Conservation (phyloP, 2,329 filamentous ascomycete species). For the Trichoderma hamatum region DNA sequence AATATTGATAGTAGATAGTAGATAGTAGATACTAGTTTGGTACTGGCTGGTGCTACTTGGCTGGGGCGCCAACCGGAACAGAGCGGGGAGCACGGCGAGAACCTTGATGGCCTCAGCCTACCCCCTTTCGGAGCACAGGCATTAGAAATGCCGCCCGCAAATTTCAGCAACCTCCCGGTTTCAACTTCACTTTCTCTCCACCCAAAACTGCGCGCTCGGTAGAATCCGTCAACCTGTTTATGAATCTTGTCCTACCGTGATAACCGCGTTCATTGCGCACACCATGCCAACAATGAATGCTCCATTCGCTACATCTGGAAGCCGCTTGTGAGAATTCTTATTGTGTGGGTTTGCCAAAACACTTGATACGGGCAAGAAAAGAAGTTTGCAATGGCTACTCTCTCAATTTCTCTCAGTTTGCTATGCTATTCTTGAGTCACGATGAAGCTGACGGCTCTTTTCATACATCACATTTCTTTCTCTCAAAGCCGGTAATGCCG, state of each 20-base stretch:
- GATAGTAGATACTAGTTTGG: too few relatives aligned
- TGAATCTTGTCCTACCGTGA: not conserved
- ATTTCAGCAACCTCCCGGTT: not conserved
- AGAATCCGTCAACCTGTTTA: not conserved
- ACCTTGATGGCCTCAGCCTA: conserved; percentile 24
- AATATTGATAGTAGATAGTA: too few relatives aligned
- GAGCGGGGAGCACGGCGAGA: conserved; percentile 4
- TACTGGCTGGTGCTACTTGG: too few relatives aligned
- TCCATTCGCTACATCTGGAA: not conserved
- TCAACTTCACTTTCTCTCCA: not conserved
- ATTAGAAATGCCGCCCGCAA: not conserved
- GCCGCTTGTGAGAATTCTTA: not conserved
- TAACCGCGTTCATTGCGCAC: not conserved
- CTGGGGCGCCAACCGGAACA: not conserved
- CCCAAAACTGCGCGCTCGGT: not conserved
- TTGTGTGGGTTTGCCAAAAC: too few relatives aligned
- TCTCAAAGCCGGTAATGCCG: not conserved
- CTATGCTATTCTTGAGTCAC: not conserved
- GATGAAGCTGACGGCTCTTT: not conserved
- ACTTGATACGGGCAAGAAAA: not conserved
- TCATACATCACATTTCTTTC: not conserved
- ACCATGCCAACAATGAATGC: not conserved
- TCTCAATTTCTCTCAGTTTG: not conserved
- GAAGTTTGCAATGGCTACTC: not conserved
- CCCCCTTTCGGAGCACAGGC: not conserved